These are phyloP conservation scores for slime mould (Dictyostelium discoideum) DNA, from an alignment of 78 protist species.

Conservation along the genomic window dicty_2.7 NC_007089.4:2710001-2710500, in stretches of 20 bases:
- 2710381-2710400: slow-evolving; percentile 37
- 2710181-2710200: slow-evolving; percentile 52
- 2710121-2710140: not conserved
- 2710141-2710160: not conserved
- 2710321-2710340: slow-evolving; percentile 47
- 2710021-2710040: slow-evolving; percentile 23
- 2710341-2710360: slow-evolving; percentile 38
- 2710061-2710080: slow-evolving; percentile 4
- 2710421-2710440: slow-evolving; percentile 52
- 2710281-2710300: slow-evolving; percentile 57
- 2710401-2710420: slow-evolving; percentile 40
- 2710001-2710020: slow-evolving; percentile 35
- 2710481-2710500: slow-evolving; percentile 60
- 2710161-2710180: not conserved
- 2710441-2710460: slow-evolving; percentile 30
- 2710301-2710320: slow-evolving; percentile 71
- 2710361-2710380: slow-evolving; percentile 26
- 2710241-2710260: slow-evolving; percentile 45
- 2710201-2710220: slow-evolving; percentile 72
- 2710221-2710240: slow-evolving; percentile 74
- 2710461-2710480: slow-evolving; percentile 53
- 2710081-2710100: not conserved
- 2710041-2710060: slow-evolving; percentile 1
- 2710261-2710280: not conserved
- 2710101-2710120: not conserved